A percentile compares a stretch with the other conserved stretches of the same genome.
Evolutionary conservation across 2,329 filamentous ascomycete species (phyloP).

Genomic region (Xylaria sp.): DNA sequence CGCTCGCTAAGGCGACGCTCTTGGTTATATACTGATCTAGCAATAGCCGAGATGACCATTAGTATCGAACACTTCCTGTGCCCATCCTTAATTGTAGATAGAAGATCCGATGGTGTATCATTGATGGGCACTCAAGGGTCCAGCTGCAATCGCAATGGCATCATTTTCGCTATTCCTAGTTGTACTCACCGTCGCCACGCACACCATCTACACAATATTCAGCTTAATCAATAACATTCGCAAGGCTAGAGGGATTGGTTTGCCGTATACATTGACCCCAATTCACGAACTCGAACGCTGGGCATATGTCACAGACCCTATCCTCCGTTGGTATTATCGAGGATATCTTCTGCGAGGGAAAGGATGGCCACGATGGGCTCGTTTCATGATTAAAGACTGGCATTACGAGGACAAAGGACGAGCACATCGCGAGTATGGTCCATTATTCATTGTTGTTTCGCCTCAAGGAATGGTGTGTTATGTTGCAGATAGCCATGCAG

Average conservation of each 20-base stretch:
- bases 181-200: not conserved
- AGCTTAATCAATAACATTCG: conserved; percentile 11
- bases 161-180: conserved; percentile 17
- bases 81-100: not conserved
- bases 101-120: not conserved
- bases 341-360: not conserved
- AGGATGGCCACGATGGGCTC: conserved; percentile 31
- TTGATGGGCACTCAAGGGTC: not conserved
- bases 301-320: conserved; percentile 19
- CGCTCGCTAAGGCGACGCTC: not conserved
- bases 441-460: conserved; percentile 22
- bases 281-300: conserved; percentile 21
- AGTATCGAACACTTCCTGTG: not conserved
- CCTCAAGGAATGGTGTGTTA: conserved; percentile 25
- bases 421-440: conserved; percentile 21
- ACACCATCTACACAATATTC: conserved; percentile 8
- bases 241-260: conserved; percentile 10
- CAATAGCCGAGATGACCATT: conserved; percentile 12
- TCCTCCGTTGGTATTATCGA: conserved; percentile 12
- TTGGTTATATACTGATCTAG: not conserved
- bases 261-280: conserved; percentile 20
- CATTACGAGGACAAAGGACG: conserved; percentile 27
- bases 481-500: conserved; percentile 15
- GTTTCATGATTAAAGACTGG: conserved; percentile 32
- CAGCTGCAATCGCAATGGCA: not conserved